A percentile compares a stretch with the other conserved stretches of the same genome.
These are phyloP conservation scores for Phytophthora hybrid DNA, from an alignment of 352 stramenopile genomes.

Conservation along the genomic window DNA sequence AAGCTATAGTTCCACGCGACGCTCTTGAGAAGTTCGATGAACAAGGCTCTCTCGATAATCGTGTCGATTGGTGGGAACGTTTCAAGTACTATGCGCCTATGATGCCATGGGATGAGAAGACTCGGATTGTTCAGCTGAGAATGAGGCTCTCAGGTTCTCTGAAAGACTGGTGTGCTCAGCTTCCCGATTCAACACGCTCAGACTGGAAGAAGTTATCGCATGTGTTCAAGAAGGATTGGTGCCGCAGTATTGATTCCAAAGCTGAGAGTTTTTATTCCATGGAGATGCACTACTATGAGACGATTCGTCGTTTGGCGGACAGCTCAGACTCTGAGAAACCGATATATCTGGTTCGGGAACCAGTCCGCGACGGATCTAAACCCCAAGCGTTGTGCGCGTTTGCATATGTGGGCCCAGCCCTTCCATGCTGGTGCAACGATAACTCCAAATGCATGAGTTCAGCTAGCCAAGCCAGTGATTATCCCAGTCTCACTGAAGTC, in stretches of 20 bases:
- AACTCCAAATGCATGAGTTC: too few relatives aligned
- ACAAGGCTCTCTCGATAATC: background rate
- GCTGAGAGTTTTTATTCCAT: background rate
- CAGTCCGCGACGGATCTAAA: too few relatives aligned
- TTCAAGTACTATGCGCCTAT: conserved; percentile 12
- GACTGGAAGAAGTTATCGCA: background rate
- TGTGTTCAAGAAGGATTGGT: background rate
- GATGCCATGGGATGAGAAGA: conserved; percentile 1
- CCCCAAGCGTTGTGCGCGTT: too few relatives aligned
- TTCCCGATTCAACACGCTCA: background rate
- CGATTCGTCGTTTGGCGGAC: background rate
- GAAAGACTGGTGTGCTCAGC: background rate
- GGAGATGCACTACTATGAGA: background rate
- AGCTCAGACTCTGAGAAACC: too few relatives aligned
- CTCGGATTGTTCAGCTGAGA: background rate
- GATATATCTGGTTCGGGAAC: too few relatives aligned
- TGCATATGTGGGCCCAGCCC: too few relatives aligned
- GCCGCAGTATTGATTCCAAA: background rate
- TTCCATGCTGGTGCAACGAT: too few relatives aligned
- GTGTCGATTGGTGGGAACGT: conserved; percentile 5
- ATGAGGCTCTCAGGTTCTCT: background rate
- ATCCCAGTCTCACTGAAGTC: background rate
- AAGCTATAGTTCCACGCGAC: background rate
- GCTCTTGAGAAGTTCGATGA: background rate
- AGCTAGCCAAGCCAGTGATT: too few relatives aligned